Base-by-base conservation (phyloP, 2,329 filamentous ascomycete genomes). In the Celoporthe dispersa region DNA sequence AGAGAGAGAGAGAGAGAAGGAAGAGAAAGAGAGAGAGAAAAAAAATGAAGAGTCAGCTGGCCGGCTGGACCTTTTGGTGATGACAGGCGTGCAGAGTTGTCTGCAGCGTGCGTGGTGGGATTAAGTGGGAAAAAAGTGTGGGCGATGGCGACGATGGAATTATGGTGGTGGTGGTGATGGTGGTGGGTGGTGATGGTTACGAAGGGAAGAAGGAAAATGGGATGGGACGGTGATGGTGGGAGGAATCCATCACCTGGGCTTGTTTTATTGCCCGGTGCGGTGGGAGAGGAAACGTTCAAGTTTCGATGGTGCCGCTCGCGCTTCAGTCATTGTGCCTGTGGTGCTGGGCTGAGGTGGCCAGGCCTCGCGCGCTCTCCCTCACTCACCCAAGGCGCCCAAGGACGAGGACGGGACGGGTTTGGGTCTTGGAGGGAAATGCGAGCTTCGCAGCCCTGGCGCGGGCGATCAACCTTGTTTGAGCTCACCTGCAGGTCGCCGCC, bases 151-250 rank as follows among this genome's bases (percentile, higher is more conserved):
- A 64, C 57, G 55, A 73, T 74, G 72, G 71, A 59, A 55, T 55
- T 55, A 71, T 68, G 28, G 48, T 64, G 72, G 73, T 63, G 70
- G 51, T 67, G 70, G 9, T 69, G 71, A 61, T 66, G 48, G 48
- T 69, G 64, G 67, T 68, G 67, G 71, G 70, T 76, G 75, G 69
- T 76, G 75, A 62, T 73, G 71, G 55, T 71, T 72, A 64, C 57
- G 68, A 68, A 68, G 22, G 69, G 69, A 68, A 48, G 63, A 60
- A 61, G 66, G 66, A 66, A 67, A 71, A 70, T 60, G 64, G 63
- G 59, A 68, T 64, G 66, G 66, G 53, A 69, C 59, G 67, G 70
- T 55, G 64, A 61, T 64, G 68, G 64, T 71, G 65, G 68, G 64
- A 69, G 66, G 64, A 67, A 62, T 44, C 68, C 68, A 70, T 70